Evolutionary conservation across 2,329 filamentous ascomycete species (phyloP), one percentile per base, ranked within the genome.

Genomic region (Pseudogymnoascus sp.): DNA sequence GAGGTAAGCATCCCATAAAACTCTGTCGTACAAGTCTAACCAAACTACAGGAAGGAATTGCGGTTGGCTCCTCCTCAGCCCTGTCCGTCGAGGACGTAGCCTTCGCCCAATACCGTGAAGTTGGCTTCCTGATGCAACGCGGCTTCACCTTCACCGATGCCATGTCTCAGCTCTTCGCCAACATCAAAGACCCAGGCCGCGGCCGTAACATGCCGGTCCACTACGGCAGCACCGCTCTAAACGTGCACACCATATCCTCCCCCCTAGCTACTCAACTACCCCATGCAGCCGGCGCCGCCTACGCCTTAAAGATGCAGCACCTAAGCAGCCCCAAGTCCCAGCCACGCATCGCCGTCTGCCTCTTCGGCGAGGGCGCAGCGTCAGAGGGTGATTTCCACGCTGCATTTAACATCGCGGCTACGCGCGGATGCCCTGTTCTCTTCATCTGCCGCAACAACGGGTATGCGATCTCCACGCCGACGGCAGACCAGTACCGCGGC

Each of bases 141-240:
- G 94, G 94, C 2, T 96, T 92, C 71, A 89, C 84, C 0, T 79
- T 95, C 48, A 84, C 85, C 55, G 85, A 97, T 62, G 97, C 97
- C 70, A 97, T 99, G 94, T 88, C 84, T 67, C 94, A 99, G 72
- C 76, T 99, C 7, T 96, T 97, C 74, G 85, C 92, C 18, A 97
- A 96, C 70, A 81, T 77, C 59, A 82, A 90, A 64, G 94, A 99
- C 67, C 73, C 79, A 0, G 92, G 92, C 1, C 82, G 80, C 62
- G 94, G 92, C 1, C 84, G 92, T 63, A 97, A 96, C 69, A 99
- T 99, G 94, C 94, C 94, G 0, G 89, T 97, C 12, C 94, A 99
- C 74, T 99, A 97, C 69, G 92, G 92, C 52, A 91, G 88, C 72
- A 83, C 80, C 61, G 85, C 89, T 64, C 77, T 95, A 61, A 90